Percentiles rank a stretch among this genome's conserved stretches.
These are phyloP conservation scores for Huntiella abstrusa DNA, from an alignment of 2,329 filamentous ascomycete genomes.

Conservation along the genomic window DNA sequence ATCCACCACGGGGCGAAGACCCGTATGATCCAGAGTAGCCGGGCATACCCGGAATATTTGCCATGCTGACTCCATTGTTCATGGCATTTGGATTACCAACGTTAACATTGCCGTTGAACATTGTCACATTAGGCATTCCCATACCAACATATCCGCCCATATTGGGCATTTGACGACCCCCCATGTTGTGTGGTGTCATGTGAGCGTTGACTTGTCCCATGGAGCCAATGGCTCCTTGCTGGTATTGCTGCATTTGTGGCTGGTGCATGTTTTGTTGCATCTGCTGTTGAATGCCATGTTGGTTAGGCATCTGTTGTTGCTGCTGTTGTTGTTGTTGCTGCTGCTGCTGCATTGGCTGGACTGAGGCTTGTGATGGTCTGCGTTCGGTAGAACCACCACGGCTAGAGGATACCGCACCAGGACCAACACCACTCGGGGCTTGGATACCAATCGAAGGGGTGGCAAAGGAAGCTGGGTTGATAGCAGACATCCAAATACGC, in stretches of 20 bases:
- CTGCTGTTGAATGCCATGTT: slow-evolving; percentile 27
- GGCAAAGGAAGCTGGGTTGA: slow-evolving; percentile 91
- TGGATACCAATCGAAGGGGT: slow-evolving; percentile 56
- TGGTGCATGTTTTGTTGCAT: slow-evolving; percentile 19
- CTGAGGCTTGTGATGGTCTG: slow-evolving; percentile 21
- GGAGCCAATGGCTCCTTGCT: not conserved
- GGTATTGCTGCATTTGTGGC: slow-evolving; percentile 13
- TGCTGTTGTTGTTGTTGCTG: slow-evolving; percentile 3
- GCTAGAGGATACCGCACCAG: slow-evolving; percentile 42
- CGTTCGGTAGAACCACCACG: slow-evolving; percentile 33
- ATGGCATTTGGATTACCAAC: no score
- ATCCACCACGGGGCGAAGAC: slow-evolving; percentile 4
- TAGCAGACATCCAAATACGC: slow-evolving; percentile 98
- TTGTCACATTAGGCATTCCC: no score
- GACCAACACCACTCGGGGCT: slow-evolving; percentile 46
- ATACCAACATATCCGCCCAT: no score
- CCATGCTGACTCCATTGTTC: no score
- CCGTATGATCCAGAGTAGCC: not conserved
- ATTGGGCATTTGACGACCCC: no score
- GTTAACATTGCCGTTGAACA: no score
- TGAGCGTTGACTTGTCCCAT: no score
- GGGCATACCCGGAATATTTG: not conserved
- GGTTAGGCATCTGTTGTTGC: slow-evolving; percentile 22
- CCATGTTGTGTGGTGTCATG: no score
- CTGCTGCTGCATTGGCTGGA: slow-evolving; percentile 3